Evolutionary conservation across 1,284 basidiomycete species (phyloP).

Genomic region (Coniophora puteana): DNA sequence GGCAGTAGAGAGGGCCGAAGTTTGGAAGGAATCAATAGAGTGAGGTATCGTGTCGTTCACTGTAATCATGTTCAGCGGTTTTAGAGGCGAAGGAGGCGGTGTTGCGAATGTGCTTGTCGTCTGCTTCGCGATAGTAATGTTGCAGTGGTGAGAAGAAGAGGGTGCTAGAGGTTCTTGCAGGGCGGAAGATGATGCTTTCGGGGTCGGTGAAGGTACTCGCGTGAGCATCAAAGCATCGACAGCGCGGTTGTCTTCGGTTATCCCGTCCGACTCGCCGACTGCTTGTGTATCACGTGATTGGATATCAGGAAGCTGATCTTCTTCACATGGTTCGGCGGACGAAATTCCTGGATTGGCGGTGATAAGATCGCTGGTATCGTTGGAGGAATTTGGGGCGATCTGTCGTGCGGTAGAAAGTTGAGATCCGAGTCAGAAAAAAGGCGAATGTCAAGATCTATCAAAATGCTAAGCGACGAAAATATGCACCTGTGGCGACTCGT

Average conservation of each 20-base stretch:
- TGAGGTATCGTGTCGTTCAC: too few species aligned
- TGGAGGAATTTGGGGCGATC: too few species aligned
- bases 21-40: too few species aligned
- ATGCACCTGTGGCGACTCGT: slow-evolving; percentile 9
- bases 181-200: background rate
- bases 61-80: too few species aligned
- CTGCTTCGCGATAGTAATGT: too few species aligned
- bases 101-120: too few species aligned
- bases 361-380: slow-evolving; percentile 8
- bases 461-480: slow-evolving; percentile 11
- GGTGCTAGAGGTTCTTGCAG: background rate
- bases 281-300: slow-evolving; percentile 10
- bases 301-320: slow-evolving; percentile 11
- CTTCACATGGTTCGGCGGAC: slow-evolving; percentile 7
- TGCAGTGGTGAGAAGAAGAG: too few species aligned
- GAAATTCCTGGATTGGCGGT: slow-evolving; percentile 6
- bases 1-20: too few species aligned
- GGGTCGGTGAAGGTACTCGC: background rate
- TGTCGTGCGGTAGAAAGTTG: too few species aligned
- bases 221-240: background rate
- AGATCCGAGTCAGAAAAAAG: too few species aligned
- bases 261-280: slow-evolving; percentile 2
- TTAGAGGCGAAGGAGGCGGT: too few species aligned
- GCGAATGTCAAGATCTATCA: background rate
- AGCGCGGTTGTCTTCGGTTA: background rate